These are phyloP conservation scores for Camptophora hylomeconis DNA, from an alignment of 2,329 filamentous ascomycete species.

Conservation along the genomic window DNA sequence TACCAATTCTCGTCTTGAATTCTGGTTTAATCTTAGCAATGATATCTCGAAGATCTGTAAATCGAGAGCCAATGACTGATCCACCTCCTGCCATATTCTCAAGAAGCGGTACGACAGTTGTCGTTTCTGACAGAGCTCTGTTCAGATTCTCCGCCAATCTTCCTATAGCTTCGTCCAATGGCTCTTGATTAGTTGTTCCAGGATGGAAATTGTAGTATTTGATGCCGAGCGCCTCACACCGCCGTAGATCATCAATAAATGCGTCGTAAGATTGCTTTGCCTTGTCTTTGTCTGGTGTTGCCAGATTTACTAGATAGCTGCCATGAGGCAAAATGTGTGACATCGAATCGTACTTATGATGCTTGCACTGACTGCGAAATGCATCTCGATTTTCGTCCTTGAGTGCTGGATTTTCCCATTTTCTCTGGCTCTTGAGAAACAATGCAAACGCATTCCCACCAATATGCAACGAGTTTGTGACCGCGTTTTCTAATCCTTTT, in stretches of 20 bases:
- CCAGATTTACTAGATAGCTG: conserved; percentile 92
- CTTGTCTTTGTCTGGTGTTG: conserved; percentile 66
- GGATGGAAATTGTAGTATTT: conserved; percentile 97
- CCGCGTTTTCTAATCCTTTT: conserved; percentile 84
- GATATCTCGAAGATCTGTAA: conserved; percentile 76
- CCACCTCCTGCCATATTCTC: conserved; percentile 93
- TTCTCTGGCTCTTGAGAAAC: conserved; percentile 91
- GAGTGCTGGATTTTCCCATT: conserved; percentile 78
- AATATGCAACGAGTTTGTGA: conserved; percentile 65
- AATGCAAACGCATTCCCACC: conserved; percentile 85
- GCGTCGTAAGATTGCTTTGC: conserved; percentile 72
- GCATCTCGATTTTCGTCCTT: conserved; percentile 51
- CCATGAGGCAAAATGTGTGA: conserved; percentile 78
- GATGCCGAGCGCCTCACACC: conserved; percentile 79
- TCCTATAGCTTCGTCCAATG: conserved; percentile 55
- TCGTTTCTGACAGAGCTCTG: conserved; percentile 62
- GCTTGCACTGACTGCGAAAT: conserved; percentile 56
- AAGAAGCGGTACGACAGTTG: conserved; percentile 65
- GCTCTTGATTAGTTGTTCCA: conserved; percentile 60
- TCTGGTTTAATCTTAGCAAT: conserved; percentile 58
- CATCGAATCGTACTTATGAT: conserved; percentile 57
- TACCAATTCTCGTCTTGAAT: conserved; percentile 72
- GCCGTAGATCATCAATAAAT: conserved; percentile 76
- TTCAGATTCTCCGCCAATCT: conserved; percentile 77
- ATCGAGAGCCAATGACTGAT: conserved; percentile 73